Evolutionary conservation across 1,139 yeast genomes (phyloP).

Genomic region (Scheffersomyces quercinus): DNA sequence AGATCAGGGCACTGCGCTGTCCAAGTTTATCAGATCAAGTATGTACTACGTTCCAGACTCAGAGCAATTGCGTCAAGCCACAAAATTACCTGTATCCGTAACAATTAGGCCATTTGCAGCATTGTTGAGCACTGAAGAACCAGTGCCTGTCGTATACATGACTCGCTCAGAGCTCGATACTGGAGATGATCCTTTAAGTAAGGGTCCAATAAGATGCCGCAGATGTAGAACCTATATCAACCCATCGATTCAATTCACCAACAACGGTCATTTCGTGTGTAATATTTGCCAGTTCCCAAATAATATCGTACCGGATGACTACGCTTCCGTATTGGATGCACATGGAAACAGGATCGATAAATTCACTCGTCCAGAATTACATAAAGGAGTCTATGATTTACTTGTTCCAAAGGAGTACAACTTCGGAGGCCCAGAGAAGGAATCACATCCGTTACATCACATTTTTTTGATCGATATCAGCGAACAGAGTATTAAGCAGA

Average conservation of each 20-base stretch:
- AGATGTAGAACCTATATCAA: slow-evolving; percentile 90
- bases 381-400: slow-evolving; percentile 83
- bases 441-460: slow-evolving; percentile 55
- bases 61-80: slow-evolving; percentile 66
- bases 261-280: slow-evolving; percentile 70
- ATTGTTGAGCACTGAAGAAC: slow-evolving; percentile 44
- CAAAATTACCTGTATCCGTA: slow-evolving; percentile 81
- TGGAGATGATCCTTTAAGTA: slow-evolving; percentile 31
- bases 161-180: slow-evolving; percentile 24
- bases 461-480: slow-evolving; percentile 78
- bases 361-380: slow-evolving; percentile 70
- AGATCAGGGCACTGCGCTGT: slow-evolving; percentile 85
- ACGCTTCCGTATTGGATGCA: slow-evolving; percentile 62
- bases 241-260: slow-evolving; percentile 75
- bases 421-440: slow-evolving; percentile 34
- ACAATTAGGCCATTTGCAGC: slow-evolving; percentile 85
- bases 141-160: slow-evolving; percentile 72
- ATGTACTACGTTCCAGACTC: slow-evolving; percentile 83
- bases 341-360: slow-evolving; percentile 62
- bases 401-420: slow-evolving; percentile 76
- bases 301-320: slow-evolving; percentile 68
- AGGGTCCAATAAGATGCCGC: slow-evolving; percentile 83
- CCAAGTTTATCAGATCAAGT: slow-evolving; percentile 75
- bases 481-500: slow-evolving; percentile 61
- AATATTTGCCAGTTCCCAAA: slow-evolving; percentile 81